Evolutionary conservation across 345 rosid genomes (phyloP).

Genomic region (Salix suchowensis): DNA sequence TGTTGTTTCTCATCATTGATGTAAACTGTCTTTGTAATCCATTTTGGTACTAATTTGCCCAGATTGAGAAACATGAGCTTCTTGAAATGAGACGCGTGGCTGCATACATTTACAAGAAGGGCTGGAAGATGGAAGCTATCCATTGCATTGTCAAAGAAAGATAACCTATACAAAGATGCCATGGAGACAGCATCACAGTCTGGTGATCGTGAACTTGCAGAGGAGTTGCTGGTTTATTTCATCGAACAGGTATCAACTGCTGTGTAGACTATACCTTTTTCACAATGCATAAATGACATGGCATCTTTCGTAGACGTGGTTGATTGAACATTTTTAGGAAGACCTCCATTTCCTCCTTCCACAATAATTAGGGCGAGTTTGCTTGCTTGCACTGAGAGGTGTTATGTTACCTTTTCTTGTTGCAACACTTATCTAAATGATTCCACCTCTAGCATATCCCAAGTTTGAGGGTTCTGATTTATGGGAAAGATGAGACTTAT

Average conservation of each 20-base stretch:
- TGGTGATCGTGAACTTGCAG: slow-evolving; percentile 94
- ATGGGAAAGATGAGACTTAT: not conserved
- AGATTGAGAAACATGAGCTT: slow-evolving; percentile 99
- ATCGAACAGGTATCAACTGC: slow-evolving; percentile 60
- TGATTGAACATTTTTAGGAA: not conserved
- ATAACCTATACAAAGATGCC: slow-evolving; percentile 86
- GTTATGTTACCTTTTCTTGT: not conserved
- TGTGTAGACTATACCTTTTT: not conserved
- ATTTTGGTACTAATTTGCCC: slow-evolving; percentile 19
- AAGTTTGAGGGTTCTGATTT: not conserved
- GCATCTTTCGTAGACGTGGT: not conserved
- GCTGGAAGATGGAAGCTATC: slow-evolving; percentile 99
- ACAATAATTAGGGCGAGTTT: not conserved
- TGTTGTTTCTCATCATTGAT: not conserved
- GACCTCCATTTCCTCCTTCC: not conserved
- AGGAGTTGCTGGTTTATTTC: slow-evolving; percentile 91
- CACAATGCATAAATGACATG: not conserved
- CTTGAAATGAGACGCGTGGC: slow-evolving; percentile 99
- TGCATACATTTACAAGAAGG: slow-evolving; percentile 93
- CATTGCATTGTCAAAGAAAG: slow-evolving; percentile 92
- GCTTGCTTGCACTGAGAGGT: not conserved
- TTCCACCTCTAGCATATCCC: not conserved
- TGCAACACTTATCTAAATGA: not conserved
- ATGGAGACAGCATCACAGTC: slow-evolving; percentile 99
- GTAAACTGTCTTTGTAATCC: not conserved